phyloP scores from a whole-genome alignment of 2,329 filamentous ascomycete genomes.

The Cyclaneusma minus region DNA sequence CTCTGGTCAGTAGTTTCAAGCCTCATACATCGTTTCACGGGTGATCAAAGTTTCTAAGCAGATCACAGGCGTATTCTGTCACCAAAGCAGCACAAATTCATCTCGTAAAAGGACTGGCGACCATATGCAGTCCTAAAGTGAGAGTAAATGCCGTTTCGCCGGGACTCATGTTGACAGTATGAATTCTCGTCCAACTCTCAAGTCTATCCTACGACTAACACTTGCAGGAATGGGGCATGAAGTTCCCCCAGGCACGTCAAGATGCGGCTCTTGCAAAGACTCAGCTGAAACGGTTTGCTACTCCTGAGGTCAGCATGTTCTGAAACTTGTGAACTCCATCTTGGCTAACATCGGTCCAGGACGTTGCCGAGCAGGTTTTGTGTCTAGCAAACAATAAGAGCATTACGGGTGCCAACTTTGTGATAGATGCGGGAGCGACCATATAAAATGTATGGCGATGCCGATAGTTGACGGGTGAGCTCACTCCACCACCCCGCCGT shows the following conservation, averaged over 20 bases:
- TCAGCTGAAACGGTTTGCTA: conserved; percentile 41
- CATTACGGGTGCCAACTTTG: conserved; percentile 34
- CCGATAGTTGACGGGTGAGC: not conserved
- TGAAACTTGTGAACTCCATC: conserved; percentile 2
- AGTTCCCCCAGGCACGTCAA: conserved; percentile 41
- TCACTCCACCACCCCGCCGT: not conserved
- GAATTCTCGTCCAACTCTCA: conserved; percentile 11
- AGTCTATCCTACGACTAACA: conserved; percentile 7
- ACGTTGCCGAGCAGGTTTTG: conserved; percentile 37
- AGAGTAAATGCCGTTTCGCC: conserved; percentile 44
- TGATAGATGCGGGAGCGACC: conserved; percentile 29
- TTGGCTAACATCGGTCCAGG: conserved; percentile 17
- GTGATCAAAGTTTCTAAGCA: not conserved
- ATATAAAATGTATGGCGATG: conserved; percentile 7
- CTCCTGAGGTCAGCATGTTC: conserved; percentile 26
- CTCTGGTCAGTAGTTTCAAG: conserved; percentile 24
- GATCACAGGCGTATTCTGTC: conserved; percentile 49
- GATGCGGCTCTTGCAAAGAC: conserved; percentile 36
- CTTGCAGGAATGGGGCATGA: conserved; percentile 43
- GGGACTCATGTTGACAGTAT: conserved; percentile 33
- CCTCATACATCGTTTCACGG: not conserved
- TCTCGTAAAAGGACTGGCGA: conserved; percentile 36
- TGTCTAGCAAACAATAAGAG: conserved; percentile 30
- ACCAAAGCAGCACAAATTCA: conserved; percentile 61
- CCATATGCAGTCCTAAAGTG: conserved; percentile 35